Base-by-base conservation (phyloP, 2,329 filamentous ascomycete genomes). In the Aschersonia sp. region DNA sequence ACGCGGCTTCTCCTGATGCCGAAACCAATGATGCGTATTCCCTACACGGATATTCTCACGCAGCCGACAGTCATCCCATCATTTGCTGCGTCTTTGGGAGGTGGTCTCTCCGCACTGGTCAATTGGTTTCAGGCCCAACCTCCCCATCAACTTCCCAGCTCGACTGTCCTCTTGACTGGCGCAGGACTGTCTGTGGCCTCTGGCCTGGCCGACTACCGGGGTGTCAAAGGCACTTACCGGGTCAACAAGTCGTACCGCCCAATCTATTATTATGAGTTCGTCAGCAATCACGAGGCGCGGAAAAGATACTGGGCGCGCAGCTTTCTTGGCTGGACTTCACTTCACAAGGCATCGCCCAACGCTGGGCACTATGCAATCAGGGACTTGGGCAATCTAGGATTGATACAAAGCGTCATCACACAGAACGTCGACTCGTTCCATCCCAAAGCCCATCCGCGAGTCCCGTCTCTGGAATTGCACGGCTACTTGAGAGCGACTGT, bases 351-450 rank as follows among this genome's bases (percentile, higher is more conserved):
- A n/a, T 70, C 68, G 49, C 89, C 90, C 10, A 97, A 97, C 59
- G 68, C 70, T 4, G 81, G 81, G 2, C 92, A 98, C 66, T 73
- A 77, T 60, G 87, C 89, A 2, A 76, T 97, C 49, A 73, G 77
- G 46, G 74, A 83, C 53, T 69, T 97, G 37, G 85, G 79, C 3
- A 65, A 74, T 5, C 68, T 92, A 54, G 89, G 88, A 2, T 66
- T 88, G 45, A 70, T 96, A 42, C 76, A 75, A 49, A 78, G 71
- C 47, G 85, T 96, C 50, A 80, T 98, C 55, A 97, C 92, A 41
- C 92, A 98, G 62, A 97, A 97, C 60, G 92, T 98, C 46, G 92
- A 98, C 66, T 95, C 88, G 2, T 94, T 98, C 61, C 92, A 98
- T 64, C 71, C 75, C 2, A 68, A 68, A 50, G 84, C 87, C 1